Evolutionary conservation across 345 rosid species (phyloP).

Genomic region (Abelmoschus esculentus): DNA sequence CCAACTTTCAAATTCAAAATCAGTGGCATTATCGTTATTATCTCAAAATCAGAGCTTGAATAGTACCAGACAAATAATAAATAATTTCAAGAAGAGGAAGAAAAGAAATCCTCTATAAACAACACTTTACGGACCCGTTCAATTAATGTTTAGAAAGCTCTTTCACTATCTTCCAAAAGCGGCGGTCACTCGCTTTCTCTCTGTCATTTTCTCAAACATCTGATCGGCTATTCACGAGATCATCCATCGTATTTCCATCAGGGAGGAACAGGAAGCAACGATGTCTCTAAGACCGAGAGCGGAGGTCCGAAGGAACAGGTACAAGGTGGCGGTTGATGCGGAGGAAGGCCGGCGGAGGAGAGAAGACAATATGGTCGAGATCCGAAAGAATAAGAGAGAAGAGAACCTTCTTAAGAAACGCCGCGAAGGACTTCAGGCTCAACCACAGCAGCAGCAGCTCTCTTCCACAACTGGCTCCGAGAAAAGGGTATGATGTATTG

Average conservation of each 20-base stretch:
- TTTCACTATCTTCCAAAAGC: slow-evolving; percentile 6
- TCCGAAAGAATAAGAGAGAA: slow-evolving; percentile 71
- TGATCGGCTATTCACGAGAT: neutral
- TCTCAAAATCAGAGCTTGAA: slow-evolving; percentile 6
- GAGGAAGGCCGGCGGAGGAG: slow-evolving; percentile 79
- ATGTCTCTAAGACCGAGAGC: slow-evolving; percentile 75
- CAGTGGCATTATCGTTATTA: slow-evolving; percentile 24
- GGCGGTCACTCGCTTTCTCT: slow-evolving; percentile 1
- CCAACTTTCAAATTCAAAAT: slow-evolving; percentile 34
- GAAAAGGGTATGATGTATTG: slow-evolving; percentile 26
- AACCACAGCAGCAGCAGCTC: slow-evolving; percentile 22
- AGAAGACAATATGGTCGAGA: slow-evolving; percentile 84
- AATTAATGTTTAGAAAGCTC: slow-evolving; percentile 15
- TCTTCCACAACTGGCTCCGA: slow-evolving; percentile 29
- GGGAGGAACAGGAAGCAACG: neutral
- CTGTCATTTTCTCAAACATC: neutral
- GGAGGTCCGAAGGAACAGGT: slow-evolving; percentile 56
- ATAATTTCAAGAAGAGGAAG: neutral
- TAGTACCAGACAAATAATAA: neutral
- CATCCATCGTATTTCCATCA: neutral
- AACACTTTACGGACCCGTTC: neutral
- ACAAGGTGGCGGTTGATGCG: slow-evolving; percentile 68
- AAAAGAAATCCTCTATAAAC: neutral
- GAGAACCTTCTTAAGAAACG: slow-evolving; percentile 74
- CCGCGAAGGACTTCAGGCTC: slow-evolving; percentile 48